A percentile compares a stretch with the other conserved stretches of the same genome.
Evolutionary conservation across 139 green algal genomes (phyloP).

Genomic region (Eudorina sp.): DNA sequence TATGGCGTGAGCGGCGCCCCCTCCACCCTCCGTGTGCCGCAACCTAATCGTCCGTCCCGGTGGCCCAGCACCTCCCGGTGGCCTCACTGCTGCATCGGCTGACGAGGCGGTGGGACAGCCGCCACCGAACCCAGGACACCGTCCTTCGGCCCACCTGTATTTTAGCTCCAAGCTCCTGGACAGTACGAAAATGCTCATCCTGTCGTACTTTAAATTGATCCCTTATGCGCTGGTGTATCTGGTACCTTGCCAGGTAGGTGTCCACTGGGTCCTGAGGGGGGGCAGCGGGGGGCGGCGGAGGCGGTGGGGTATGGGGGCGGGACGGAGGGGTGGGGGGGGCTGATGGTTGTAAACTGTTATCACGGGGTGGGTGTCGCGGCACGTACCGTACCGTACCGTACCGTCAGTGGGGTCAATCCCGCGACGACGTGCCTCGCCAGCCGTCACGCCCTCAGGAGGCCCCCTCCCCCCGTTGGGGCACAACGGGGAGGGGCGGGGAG

Average conservation of each 20-base stretch:
- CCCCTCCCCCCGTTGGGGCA: too few relatives aligned
- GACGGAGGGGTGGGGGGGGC: too few relatives aligned
- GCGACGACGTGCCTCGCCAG: too few relatives aligned
- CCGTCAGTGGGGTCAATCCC: too few relatives aligned
- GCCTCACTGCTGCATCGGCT: not conserved
- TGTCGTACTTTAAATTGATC: not conserved
- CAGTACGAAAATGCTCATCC: not conserved
- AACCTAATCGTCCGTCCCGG: too few relatives aligned
- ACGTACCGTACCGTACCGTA: too few relatives aligned
- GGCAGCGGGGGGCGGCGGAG: not conserved
- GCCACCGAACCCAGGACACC: too few relatives aligned
- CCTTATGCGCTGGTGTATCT: constrained; percentile 7
- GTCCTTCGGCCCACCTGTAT: not conserved
- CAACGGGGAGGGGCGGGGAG: too few relatives aligned
- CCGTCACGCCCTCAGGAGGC: too few relatives aligned
- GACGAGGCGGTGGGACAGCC: not conserved
- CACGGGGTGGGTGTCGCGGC: not conserved
- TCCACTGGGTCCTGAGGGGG: constrained; percentile 19
- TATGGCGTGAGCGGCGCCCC: too few relatives aligned
- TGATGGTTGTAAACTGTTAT: not conserved
- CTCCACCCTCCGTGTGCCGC: too few relatives aligned
- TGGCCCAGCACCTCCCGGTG: not conserved
- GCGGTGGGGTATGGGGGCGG: not conserved
- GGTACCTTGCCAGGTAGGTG: constrained; percentile 17
- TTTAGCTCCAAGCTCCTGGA: not conserved